Base-by-base conservation (phyloP, 805 yeast genomes). In the Sugiyamaella qingdaonensis region DNA sequence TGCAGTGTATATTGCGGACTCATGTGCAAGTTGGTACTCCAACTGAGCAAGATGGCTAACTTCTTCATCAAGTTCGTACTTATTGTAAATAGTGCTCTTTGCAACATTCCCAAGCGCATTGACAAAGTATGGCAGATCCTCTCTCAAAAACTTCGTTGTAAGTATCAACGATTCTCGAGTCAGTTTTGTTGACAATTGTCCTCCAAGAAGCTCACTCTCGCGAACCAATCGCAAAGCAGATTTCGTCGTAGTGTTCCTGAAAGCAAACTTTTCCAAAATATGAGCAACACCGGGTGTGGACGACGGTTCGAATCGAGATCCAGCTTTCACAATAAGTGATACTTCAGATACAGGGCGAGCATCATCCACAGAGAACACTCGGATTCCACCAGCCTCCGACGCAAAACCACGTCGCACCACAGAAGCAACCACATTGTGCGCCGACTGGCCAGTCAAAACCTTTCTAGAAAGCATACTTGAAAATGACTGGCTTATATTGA, bases 161-260 rank as follows among this genome's bases (percentile, higher is more conserved):
- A 92, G 80, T 57, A 87, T 81, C 59, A 94, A 80, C 64, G 85
- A 77, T 69, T 94, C 98, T 77, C 97, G 86, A 71, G 87, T 82
- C 63, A 89, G 84, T 53, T 68, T 64, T 44, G 95, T 76, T 48
- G 78, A 67, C 71, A 89, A 80, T 56, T 72, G 73, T 68, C 96
- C 98, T 62, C 99, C 98, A 60, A 92, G 78, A 60, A 94, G 81
- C 76, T 92, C 99, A 49, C 91, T 76, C 76, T 94, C 99, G 74
- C 99, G 87, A 67, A 90, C 86, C 66, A 91, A 78, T 77, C 98
- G 87, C 69, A 94, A 79, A 21, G 94, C 96, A 16, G 97, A 86
- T 72, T 89, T 88, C 63, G 81, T 71, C 57, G 78, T 77, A 53
- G 96, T 89, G 78, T 86, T 85, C 68, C 68, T 65, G 78, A 86